phyloP scores from a whole-genome alignment of 139 green algal species.

The Haematococcus sp. region DNA sequence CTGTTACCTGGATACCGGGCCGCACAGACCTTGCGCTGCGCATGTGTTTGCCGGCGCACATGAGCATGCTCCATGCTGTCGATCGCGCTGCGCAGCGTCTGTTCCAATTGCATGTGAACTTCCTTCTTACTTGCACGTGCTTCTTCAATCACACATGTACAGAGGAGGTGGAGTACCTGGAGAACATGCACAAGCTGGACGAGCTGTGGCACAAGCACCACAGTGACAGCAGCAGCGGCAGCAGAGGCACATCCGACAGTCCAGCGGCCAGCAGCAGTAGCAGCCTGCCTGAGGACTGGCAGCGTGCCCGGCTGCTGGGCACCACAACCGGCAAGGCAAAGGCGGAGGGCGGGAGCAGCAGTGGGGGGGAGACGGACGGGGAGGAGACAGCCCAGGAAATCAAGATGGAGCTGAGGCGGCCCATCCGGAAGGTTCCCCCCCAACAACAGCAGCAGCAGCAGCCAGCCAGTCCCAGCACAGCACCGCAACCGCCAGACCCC shows the following conservation, averaged over 20 bases:
- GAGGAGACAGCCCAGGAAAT: background rate
- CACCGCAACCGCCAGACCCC: background rate
- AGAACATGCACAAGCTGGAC: slow-evolving; percentile 5
- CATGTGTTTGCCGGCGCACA: no score
- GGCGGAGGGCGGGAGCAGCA: background rate
- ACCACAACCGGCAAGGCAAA: background rate
- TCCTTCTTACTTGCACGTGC: no score
- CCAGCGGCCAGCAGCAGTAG: slow-evolving; percentile 1
- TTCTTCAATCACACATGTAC: background rate
- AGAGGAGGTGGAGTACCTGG: slow-evolving; percentile 9
- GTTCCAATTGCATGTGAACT: background rate
- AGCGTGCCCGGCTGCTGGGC: no score
- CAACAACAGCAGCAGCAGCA: background rate
- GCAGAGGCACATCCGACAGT: background rate
- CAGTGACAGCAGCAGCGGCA: background rate
- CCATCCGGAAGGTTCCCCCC: no score
- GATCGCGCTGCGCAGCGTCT: no score
- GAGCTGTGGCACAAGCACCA: background rate
- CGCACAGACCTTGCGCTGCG: no score
- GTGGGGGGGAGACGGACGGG: background rate
- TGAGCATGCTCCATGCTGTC: no score
- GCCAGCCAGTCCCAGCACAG: background rate
- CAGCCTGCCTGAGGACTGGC: no score
- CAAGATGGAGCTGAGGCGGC: background rate
- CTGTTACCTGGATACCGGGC: no score